A percentile compares a stretch with the other conserved stretches of the same genome.
Conservation (phyloP, 2,329 filamentous ascomycete species). For the Aspergillus pseudonomiae region DNA sequence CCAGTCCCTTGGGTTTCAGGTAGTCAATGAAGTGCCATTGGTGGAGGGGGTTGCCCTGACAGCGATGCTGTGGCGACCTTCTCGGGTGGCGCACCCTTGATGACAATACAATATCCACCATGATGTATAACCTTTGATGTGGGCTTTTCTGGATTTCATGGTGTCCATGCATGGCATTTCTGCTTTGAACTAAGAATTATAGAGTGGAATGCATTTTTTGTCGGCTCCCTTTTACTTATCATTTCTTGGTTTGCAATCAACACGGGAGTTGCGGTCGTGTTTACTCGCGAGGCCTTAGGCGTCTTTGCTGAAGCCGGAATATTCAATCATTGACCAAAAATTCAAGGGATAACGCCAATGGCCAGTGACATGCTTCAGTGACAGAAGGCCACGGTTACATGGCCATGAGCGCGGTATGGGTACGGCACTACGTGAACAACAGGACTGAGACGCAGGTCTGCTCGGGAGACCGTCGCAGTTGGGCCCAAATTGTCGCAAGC, state of each 20-base stretch:
- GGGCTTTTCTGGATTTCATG: neutral
- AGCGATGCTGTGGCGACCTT: conserved; percentile 15
- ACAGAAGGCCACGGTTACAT: neutral
- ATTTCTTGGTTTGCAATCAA: neutral
- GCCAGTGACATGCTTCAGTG: neutral
- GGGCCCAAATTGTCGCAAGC: neutral
- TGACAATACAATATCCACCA: neutral
- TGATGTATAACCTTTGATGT: neutral
- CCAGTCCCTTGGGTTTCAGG: conserved; percentile 12
- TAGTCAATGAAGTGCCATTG: conserved; percentile 6
- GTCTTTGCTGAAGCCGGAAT: neutral
- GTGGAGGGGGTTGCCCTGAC: conserved; percentile 8
- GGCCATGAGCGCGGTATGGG: neutral
- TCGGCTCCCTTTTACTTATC: no score
- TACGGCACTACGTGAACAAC: neutral
- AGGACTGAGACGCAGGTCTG: neutral
- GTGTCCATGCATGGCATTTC: neutral
- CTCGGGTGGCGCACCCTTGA: neutral
- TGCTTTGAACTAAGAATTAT: neutral
- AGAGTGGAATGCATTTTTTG: no score
- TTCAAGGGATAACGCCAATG: neutral
- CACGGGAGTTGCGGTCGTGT: neutral
- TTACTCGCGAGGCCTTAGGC: neutral
- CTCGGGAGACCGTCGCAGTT: neutral
- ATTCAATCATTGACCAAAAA: neutral